Evolutionary conservation across 129 eudicot species (phyloP).

Genomic region (Logfia minima): DNA sequence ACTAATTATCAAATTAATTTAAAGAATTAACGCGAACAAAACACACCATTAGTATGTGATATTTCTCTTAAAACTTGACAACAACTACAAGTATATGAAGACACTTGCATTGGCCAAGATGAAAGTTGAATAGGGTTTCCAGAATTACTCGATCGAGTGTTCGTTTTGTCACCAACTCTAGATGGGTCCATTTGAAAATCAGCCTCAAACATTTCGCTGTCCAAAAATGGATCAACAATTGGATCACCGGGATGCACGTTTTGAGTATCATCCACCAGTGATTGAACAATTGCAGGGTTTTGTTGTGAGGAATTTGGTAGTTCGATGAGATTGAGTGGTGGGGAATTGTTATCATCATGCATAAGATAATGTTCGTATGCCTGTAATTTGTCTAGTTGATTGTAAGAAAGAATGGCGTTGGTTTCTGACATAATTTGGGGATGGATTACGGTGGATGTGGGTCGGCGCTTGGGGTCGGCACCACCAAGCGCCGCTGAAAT

Average conservation of each 20-base stretch:
- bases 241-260: constrained; percentile 13
- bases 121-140: constrained; percentile 46
- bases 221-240: not conserved
- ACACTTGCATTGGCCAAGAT: constrained; percentile 45
- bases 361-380: constrained; percentile 25
- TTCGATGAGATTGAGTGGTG: not conserved
- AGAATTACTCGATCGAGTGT: constrained; percentile 6
- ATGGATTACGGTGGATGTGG: constrained; percentile 1
- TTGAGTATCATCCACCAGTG: not conserved
- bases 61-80: constrained; percentile 68
- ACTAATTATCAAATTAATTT: no score
- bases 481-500: constrained; percentile 48
- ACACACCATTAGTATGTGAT: constrained; percentile 57
- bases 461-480: constrained; percentile 49
- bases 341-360: constrained; percentile 16
- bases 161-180: not conserved
- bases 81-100: constrained; percentile 51
- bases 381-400: not conserved
- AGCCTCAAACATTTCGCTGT: not conserved
- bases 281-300: not conserved
- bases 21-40: not conserved
- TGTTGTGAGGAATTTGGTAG: not conserved
- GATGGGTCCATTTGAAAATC: constrained; percentile 23
- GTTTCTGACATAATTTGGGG: constrained; percentile 31
- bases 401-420: constrained; percentile 15